Conservation (phyloP, 768 basidiomycete species). For the Suillus lakei region DNA sequence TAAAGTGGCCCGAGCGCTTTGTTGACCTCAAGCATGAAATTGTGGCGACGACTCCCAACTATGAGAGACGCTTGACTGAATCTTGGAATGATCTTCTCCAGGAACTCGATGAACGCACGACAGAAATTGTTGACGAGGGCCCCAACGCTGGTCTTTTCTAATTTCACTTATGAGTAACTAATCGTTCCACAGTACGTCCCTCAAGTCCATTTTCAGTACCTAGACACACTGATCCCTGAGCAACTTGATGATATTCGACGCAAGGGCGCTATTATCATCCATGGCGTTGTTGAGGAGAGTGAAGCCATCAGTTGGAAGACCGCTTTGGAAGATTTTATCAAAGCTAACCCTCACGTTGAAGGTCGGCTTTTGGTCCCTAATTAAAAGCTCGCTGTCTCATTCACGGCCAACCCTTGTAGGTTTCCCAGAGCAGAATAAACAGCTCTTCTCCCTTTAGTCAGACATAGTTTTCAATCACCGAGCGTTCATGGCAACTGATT, state of each 20-base stretch:
- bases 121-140: conserved; percentile 50
- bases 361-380: conserved; percentile 39
- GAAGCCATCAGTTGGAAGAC: conserved; percentile 64
- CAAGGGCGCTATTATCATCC: conserved; percentile 65
- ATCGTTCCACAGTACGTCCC: conserved; percentile 54
- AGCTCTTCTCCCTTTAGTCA: conserved; percentile 77
- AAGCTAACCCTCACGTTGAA: conserved; percentile 57
- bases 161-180: neutral
- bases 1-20: conserved; percentile 46
- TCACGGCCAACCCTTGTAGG: conserved; percentile 39
- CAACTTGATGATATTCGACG: conserved; percentile 54
- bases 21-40: conserved; percentile 62
- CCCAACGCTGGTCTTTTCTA: conserved; percentile 46
- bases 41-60: conserved; percentile 54
- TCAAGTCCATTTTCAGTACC: conserved; percentile 60
- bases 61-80: conserved; percentile 49
- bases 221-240: conserved; percentile 50
- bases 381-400: neutral
- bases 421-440: conserved; percentile 59
- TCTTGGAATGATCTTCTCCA: conserved; percentile 64
- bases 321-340: conserved; percentile 58
- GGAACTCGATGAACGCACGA: conserved; percentile 52
- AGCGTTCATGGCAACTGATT: neutral
- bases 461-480: conserved; percentile 20
- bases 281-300: conserved; percentile 58